Base-by-base conservation (phyloP, 164 flowering plant species). In the Umbilicus rupestris region DNA sequence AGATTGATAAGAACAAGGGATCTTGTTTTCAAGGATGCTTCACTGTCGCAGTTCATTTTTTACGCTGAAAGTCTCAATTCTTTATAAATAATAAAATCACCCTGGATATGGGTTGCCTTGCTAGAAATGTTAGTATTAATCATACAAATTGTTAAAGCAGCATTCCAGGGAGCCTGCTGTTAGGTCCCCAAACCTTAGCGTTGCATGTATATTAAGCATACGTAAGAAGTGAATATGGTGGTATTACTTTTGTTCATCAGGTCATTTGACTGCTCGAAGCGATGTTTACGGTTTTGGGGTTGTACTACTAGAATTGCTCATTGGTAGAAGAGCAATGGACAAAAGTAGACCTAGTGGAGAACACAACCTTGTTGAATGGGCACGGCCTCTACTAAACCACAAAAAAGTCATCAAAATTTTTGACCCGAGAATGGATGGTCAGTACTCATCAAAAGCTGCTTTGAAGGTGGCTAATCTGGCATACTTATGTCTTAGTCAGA, bases 281-380 rank as follows among this genome's bases (percentile, higher is more conserved):
- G 98, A 93, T 78, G 90, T 90, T 44, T 93, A 93, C 73, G 97
- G 97, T 16, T 93, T 82, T 75, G 98, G 98, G 58, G 98, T 93
- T 1, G 97, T 93, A 71, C 83, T 93, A 39, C 96, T 90, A 49
- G 98, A 93, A 85, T 76, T 90, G 86, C 93, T 93, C 24, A 82
- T 88, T 15, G 98, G 98, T 64, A 78, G 90, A 71, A 85, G 82
- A 75, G 96, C 94, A 37, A 71, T 90, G 85, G 98, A 93, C 77
- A 90, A 86, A 80, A 83, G 86, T 77, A 79, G 94, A 70, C 92
- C 97, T 12, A 85, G 93, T 72, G 80, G 87, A 68, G 97, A 93
- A 71, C 90, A 90, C 72, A 93, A 86, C 81, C 76, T 93, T 62
- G 98, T 93, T 29, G 98, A 90, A 71, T 93, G 94, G 94, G 96